These are phyloP conservation scores for Phanerochaete carnosa DNA, from an alignment of 768 basidiomycete species.

Conservation along the genomic window DNA sequence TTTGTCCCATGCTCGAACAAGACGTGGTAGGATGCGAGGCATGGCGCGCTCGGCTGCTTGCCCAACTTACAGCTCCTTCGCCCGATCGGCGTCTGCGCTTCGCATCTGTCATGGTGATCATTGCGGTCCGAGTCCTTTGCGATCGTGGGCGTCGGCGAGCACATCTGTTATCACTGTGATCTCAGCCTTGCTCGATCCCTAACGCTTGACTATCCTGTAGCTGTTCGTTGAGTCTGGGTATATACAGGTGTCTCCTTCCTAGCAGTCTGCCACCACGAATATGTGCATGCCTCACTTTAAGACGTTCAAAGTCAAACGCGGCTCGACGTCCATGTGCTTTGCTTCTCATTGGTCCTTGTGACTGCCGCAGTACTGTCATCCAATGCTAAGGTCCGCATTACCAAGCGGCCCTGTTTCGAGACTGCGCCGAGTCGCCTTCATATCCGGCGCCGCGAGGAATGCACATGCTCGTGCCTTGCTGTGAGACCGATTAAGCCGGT, in stretches of 20 bases:
- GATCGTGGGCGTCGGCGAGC: too few species aligned
- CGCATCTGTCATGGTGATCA: not conserved
- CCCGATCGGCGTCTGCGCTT: not conserved
- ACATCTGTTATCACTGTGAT: too few species aligned
- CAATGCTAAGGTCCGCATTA: not conserved
- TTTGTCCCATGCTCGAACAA: conserved; percentile 41
- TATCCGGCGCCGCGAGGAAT: not conserved
- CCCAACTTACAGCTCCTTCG: not conserved
- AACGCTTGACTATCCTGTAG: too few species aligned
- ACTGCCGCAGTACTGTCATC: not conserved
- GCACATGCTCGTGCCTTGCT: not conserved
- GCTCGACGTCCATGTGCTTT: not conserved
- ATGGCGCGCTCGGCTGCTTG: conserved; percentile 30
- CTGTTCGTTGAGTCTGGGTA: too few species aligned
- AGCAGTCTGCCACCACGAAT: not conserved
- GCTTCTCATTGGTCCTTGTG: not conserved
- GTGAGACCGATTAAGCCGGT: not conserved
- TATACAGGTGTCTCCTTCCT: too few species aligned
- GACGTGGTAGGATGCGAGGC: conserved; percentile 72
- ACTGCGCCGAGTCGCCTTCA: not conserved
- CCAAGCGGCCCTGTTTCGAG: not conserved
- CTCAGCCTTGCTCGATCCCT: too few species aligned
- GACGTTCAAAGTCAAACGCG: not conserved
- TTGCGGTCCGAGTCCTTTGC: too few species aligned
- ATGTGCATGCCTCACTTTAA: not conserved